phyloP scores from a whole-genome alignment of 768 basidiomycete species.

The Saitozyma sp. region DNA sequence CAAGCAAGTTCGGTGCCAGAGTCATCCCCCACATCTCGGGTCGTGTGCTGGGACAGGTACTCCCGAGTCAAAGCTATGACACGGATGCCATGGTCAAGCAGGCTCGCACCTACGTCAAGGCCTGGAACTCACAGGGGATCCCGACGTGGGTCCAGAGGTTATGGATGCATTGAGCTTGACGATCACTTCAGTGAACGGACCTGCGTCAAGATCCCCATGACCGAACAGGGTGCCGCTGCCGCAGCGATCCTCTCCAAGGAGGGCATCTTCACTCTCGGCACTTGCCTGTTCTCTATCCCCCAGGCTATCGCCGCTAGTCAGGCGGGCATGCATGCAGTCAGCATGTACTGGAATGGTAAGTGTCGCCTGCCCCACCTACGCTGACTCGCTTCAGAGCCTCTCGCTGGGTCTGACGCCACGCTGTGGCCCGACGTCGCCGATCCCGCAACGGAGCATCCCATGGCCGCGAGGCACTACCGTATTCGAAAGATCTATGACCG shows the following conservation, averaged over 20 bases:
- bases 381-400: constrained; percentile 30
- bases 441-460: constrained; percentile 23
- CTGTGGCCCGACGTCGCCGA: constrained; percentile 27
- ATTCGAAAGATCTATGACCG: constrained; percentile 22
- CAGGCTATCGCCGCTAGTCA: constrained; percentile 62
- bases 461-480: constrained; percentile 21
- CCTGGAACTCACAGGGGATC: constrained; percentile 32
- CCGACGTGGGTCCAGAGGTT: constrained; percentile 33
- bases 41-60: constrained; percentile 34
- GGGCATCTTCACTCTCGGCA: constrained; percentile 61
- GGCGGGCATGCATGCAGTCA: constrained; percentile 59
- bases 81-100: constrained; percentile 16
- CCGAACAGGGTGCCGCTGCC: constrained; percentile 59
- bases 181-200: constrained; percentile 51
- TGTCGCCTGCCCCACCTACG: background rate
- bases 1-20: constrained; percentile 5
- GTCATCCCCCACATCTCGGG: constrained; percentile 22
- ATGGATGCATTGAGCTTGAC: background rate
- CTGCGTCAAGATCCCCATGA: constrained; percentile 65
- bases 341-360: constrained; percentile 60
- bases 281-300: constrained; percentile 59
- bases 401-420: constrained; percentile 20
- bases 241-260: constrained; percentile 56
- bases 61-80: constrained; percentile 24
- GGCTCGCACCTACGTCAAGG: constrained; percentile 20